Evolutionary conservation across 495 filamentous ascomycete species (phyloP), one percentile per base, ranked within the genome.

Genomic region (Neurospora sp.): DNA sequence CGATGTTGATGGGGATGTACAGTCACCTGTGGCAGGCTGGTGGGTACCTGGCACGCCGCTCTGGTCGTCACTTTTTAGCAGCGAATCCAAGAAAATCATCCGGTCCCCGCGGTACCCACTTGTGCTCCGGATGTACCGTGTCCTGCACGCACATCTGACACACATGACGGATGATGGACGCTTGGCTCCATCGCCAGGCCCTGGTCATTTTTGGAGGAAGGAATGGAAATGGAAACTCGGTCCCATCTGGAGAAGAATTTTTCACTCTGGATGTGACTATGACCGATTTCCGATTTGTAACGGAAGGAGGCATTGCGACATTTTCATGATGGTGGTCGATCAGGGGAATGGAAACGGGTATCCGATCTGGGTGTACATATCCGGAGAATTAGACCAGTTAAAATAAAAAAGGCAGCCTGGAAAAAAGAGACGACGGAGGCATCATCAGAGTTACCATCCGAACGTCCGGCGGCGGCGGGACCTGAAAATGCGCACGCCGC

Each of bases 31-130:
- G 53, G 27, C 53, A 31, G 18, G 37, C 61, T 69, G 66, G 61
- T 72, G 71, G 71, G 71, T 72, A 72, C 71, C 27, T 41, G 6
- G 6, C n/a, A 12, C 61, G 61, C 71, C 71, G 61, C 8, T 44
- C 27, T 7, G 27, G 14, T 3, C 27, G 35, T 66, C 7, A 35
- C 53, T 66, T 66, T 66, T 18, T 66, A 66, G 53, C 53, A 37
- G 53, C 27, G 14, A 66, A 66, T 35, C 53, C 53, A 66, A 35
- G 27, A 66, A 66, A 66, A 66, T 66, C 27, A 66, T 66, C 53
- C 53, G 53, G 53, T 3, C 22, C 1, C 7, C 27, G 53, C 53
- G 53, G 53, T 66, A 66, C 27, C 53, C 53, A 66, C 53, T 66
- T 3, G 27, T 18, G 27, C 53, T 66, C 27, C 53, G 3, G 53